Evolutionary conservation across 2,329 filamentous ascomycete genomes (phyloP), one percentile per base, ranked within the genome.

Genomic region (Cladophialophora psammophila): DNA sequence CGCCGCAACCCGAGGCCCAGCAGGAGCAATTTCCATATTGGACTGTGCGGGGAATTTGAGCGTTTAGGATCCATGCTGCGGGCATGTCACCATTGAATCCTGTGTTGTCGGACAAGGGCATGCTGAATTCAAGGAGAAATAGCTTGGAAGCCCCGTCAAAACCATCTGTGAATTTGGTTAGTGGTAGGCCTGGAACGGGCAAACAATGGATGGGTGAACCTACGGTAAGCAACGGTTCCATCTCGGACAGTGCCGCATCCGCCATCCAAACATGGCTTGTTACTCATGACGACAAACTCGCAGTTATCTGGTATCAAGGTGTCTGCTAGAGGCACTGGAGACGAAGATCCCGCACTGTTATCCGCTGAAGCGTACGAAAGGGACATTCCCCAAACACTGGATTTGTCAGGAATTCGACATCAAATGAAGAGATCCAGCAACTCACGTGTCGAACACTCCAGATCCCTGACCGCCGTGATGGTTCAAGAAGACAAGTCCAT

Each of bases 21-120:
- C 91, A 94, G 66, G 87, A 91, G 83, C 91, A 94, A 56, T 81
- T 79, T 69, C 84, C 84, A 80, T 93, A 93, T 77, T 93, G 90
- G 5, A 85, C 80, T 5, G 89, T 88, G 67, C 88, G 88, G 32
- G 90, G 87, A 68, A 94, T 91, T 67, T 87, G 84, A 18, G 87
- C 88, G 79, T 94, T 94, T 67, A 94, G 85, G 58, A 90, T 81
- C 91, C 91, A 94, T 77, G 90, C 85, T 50, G 91, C 88, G 8
- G 91, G 90, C 85, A 91, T 91, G 78, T 93, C 87, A 50, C 76
- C 81, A 74, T 88, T 86, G 73, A 81, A 82, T n/a, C 72, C 73
- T 1, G 76, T 79, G 60, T 81, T 76, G 68, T 84, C 85, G 65
- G 86, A 85, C 56, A 84, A 75, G 8, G 90, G 90, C 91, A 94